Conservation (phyloP, 352 stramenopile genomes). For the Phytopythium helicoides region DNA sequence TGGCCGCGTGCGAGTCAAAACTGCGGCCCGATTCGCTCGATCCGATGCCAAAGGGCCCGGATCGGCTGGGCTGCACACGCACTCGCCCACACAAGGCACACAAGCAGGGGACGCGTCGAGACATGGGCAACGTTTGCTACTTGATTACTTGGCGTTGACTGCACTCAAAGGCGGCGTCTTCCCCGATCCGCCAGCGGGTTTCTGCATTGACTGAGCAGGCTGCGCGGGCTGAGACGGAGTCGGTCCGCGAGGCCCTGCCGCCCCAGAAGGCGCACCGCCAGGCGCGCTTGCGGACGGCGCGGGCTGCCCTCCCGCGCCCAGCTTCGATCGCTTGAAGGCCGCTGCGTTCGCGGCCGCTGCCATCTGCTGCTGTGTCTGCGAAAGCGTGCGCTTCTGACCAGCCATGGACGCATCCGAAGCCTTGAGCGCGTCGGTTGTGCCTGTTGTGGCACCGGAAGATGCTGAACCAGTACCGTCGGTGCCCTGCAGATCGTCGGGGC, state of each 20-base stretch:
- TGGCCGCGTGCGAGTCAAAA: slow-evolving; percentile 2
- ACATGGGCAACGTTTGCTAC: too few relatives aligned
- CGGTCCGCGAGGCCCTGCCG: background rate
- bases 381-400: slow-evolving; percentile 68
- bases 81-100: background rate
- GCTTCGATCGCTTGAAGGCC: slow-evolving; percentile 83
- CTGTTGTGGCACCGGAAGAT: slow-evolving; percentile 20
- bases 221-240: slow-evolving; percentile 35
- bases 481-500: slow-evolving; percentile 52
- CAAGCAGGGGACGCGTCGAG: background rate
- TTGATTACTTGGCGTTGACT: slow-evolving; percentile 84
- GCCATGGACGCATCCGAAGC: slow-evolving; percentile 18
- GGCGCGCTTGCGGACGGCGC: slow-evolving; percentile 16
- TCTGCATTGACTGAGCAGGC: slow-evolving; percentile 59
- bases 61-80: too few relatives aligned
- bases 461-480: slow-evolving; percentile 3
- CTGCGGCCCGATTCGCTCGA: slow-evolving; percentile 1
- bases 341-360: slow-evolving; percentile 71
- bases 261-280: background rate
- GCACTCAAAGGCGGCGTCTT: slow-evolving; percentile 87
- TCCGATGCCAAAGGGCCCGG: too few relatives aligned
- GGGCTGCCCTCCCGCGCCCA: slow-evolving; percentile 29
- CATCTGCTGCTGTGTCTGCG: slow-evolving; percentile 83
- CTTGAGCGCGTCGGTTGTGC: slow-evolving; percentile 27
- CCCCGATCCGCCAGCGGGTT: slow-evolving; percentile 67